Conservation (phyloP, 345 rosid genomes). For the Draba incana region DNA sequence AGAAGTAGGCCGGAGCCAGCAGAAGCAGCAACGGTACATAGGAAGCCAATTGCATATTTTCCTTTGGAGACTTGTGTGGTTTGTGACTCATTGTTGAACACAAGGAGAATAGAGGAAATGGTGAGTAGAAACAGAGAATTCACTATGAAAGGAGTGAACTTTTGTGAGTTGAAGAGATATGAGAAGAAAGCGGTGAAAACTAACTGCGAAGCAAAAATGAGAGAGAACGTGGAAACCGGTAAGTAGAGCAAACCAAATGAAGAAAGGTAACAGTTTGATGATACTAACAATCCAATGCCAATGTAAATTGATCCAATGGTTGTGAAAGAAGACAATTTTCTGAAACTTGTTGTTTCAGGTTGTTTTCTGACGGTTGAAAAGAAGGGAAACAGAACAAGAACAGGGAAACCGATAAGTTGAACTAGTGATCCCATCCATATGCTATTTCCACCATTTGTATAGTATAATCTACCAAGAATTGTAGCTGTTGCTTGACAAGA, state of each 20-base stretch:
- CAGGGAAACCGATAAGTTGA: constrained; percentile 47
- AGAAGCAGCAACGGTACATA: constrained; percentile 50
- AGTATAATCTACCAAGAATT: constrained; percentile 49
- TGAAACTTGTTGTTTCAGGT: neutral
- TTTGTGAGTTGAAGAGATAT: too few relatives aligned
- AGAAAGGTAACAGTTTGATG: too few relatives aligned
- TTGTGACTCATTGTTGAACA: constrained; percentile 31
- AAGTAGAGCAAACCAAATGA: too few relatives aligned
- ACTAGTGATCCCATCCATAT: constrained; percentile 48
- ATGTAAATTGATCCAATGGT: constrained; percentile 8
- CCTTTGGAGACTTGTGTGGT: constrained; percentile 12
- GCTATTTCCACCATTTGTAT: constrained; percentile 50
- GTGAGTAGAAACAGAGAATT: constrained; percentile 44
- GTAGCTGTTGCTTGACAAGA: constrained; percentile 41
- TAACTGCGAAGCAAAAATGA: too few relatives aligned
- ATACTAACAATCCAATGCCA: too few relatives aligned
- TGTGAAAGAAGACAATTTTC: neutral
- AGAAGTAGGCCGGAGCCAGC: constrained; percentile 46
- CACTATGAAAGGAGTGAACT: too few relatives aligned
- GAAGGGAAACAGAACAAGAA: constrained; percentile 46
- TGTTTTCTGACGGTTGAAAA: constrained; percentile 26
- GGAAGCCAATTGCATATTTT: constrained; percentile 42
- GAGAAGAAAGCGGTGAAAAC: too few relatives aligned
- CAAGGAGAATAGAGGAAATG: constrained; percentile 51
- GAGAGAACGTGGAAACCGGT: too few relatives aligned